These are phyloP conservation scores for Phyllachora maydis DNA, from an alignment of 2,329 filamentous ascomycete species.

Conservation along the genomic window DNA sequence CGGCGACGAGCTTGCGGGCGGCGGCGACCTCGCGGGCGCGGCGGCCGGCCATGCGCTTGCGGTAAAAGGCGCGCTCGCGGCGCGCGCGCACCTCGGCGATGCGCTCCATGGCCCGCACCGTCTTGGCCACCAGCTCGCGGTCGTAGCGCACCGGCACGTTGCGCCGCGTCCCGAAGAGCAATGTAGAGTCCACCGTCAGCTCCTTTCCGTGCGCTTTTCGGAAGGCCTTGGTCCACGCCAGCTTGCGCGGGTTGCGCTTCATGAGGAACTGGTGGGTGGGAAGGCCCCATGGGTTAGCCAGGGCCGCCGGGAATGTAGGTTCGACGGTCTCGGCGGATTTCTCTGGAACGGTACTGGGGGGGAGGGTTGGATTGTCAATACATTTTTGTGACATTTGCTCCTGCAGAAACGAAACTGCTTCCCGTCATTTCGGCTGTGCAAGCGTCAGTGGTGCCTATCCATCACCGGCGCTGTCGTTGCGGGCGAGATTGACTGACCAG, in stretches of 20 bases:
- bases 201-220: conserved; percentile 66
- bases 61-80: conserved; percentile 84
- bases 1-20: conserved; percentile 72
- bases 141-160: conserved; percentile 94
- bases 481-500: no score
- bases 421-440: no score
- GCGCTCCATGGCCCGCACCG: conserved; percentile 79
- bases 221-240: conserved; percentile 94
- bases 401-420: no score
- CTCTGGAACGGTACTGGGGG: no score
- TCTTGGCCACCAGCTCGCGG: conserved; percentile 72
- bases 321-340: no score
- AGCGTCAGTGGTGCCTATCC: no score
- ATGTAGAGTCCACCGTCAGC: conserved; percentile 83
- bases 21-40: conserved; percentile 58
- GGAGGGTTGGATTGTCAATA: no score
- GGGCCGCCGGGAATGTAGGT: no score
- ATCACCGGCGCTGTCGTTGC: no score
- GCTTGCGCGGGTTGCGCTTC: conserved; percentile 93
- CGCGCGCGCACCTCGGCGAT: conserved; percentile 67
- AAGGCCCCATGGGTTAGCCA: no score
- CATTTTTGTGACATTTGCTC: conserved; percentile 42
- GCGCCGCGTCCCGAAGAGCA: conserved; percentile 79
- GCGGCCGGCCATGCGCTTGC: conserved; percentile 81
- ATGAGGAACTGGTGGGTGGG: no score